Evolutionary conservation across 2,329 filamentous ascomycete species (phyloP), one percentile per base, ranked within the genome.

Genomic region (Arthrobotrys musiformis): DNA sequence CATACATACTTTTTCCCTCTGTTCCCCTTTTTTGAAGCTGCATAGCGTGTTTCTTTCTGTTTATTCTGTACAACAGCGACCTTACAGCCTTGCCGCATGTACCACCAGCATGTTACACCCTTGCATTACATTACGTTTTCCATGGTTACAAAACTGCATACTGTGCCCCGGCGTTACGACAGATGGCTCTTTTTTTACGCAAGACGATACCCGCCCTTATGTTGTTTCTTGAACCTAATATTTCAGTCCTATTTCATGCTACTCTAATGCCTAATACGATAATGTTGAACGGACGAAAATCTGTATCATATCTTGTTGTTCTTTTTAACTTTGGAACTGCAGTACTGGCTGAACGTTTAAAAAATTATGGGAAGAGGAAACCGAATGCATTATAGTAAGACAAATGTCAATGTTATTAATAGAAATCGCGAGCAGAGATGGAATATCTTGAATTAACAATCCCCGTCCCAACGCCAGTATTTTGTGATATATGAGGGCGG

Each of bases 381-480:
- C 28, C 11, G 28, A 50, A 58, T 56, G 24, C 58, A 30, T 54
- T 54, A 44, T n/a, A n/a, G n/a, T n/a, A n/a, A n/a, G n/a, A n/a
- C 15, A 50, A 56, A n/a, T 58, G 11, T 54, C 22, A 56, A n/a
- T 58, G 11, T 54, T 30, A 22, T 40, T n/a, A 68, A 33, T 26
- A 28, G 19, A 61, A 19, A 64, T 17, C 46, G 26, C 19, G 42
- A 64, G 35, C 46, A 50, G 42, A 64, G 42, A 64, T 58, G 30
- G 30, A 64, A 64, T 46, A 44, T 62, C 60, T 62, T 58, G 22
- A 54, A 61, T 42, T 67, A 69, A 50, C 61, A 64, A 37, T 66
- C 46, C 64, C 63, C 37, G 46, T 61, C 63, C 72, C 19, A 61
- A 76, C 72, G 72, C 72, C 72, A 40, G 58, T 63, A 52, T 69